These are phyloP conservation scores for Raphanus hybrid DNA, from an alignment of 441 rosid genomes.

Conservation along the genomic window DNA sequence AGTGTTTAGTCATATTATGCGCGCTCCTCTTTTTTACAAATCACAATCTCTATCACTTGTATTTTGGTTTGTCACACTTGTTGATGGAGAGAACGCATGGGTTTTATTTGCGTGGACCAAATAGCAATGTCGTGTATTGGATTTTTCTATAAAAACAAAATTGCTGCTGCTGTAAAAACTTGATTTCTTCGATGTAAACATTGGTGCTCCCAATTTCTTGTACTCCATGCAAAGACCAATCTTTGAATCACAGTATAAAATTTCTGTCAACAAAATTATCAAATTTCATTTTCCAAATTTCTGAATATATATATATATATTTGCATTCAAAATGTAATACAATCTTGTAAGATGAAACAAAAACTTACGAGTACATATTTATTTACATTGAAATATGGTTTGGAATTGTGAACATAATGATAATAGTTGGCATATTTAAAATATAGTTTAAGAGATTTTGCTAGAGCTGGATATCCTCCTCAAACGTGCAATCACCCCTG, in stretches of 20 bases:
- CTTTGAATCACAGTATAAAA: background rate
- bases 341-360: background rate
- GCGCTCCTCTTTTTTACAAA: background rate
- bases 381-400: background rate
- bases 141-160: background rate
- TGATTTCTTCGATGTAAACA: background rate
- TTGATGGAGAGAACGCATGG: background rate
- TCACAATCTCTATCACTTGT: background rate
- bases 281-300: background rate
- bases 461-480: constrained; percentile 25
- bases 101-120: constrained; percentile 1
- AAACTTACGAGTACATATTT: background rate
- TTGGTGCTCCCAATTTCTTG: background rate
- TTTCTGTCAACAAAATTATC: background rate
- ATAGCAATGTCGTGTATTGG: background rate
- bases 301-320: background rate
- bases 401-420: background rate
- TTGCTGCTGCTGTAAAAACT: background rate
- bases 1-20: background rate
- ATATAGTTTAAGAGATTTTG: constrained; percentile 13
- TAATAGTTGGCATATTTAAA: constrained; percentile 19
- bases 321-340: background rate
- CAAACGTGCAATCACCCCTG: constrained; percentile 30
- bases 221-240: constrained; percentile 3
- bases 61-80: background rate